Evolutionary conservation across 2,329 filamentous ascomycete species (phyloP).

Genomic region (Capronia coronata): DNA sequence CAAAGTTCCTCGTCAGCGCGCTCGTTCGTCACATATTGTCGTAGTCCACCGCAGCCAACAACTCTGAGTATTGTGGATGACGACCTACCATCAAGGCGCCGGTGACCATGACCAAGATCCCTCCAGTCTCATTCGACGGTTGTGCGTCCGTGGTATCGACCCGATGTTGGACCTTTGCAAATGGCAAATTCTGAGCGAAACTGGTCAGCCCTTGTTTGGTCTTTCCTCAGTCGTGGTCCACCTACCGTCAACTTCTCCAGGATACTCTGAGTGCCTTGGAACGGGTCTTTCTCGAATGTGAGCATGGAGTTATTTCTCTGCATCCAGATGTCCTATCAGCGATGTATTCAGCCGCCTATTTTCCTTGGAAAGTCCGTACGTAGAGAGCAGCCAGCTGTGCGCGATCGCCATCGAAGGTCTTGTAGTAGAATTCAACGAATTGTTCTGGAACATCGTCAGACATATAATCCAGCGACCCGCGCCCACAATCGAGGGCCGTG

Average conservation of each 20-base stretch:
- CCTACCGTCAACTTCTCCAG: slow-evolving; percentile 74
- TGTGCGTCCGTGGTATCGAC: slow-evolving; percentile 76
- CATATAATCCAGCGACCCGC: not conserved
- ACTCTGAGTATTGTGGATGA: not conserved
- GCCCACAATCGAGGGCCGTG: too few relatives aligned
- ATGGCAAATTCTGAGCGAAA: slow-evolving; percentile 60
- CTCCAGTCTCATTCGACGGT: slow-evolving; percentile 57
- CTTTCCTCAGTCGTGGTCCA: slow-evolving; percentile 12
- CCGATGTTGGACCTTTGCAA: slow-evolving; percentile 73
- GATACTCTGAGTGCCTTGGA: slow-evolving; percentile 60
- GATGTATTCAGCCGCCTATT: slow-evolving; percentile 5
- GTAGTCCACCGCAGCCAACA: not conserved
- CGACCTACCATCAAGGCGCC: slow-evolving; percentile 79
- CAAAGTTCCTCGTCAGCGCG: not conserved
- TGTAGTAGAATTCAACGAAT: slow-evolving; percentile 88
- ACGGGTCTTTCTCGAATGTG: slow-evolving; percentile 73
- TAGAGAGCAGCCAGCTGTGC: slow-evolving; percentile 63
- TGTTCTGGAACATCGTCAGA: slow-evolving; percentile 55
- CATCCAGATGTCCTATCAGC: slow-evolving; percentile 11
- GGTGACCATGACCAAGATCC: slow-evolving; percentile 81
- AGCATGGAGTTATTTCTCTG: slow-evolving; percentile 83
- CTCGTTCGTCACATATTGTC: not conserved
- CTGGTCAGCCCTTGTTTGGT: slow-evolving; percentile 7
- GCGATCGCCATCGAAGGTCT: slow-evolving; percentile 72
- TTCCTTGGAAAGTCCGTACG: slow-evolving; percentile 50